Evolutionary conservation across 2,329 filamentous ascomycete species (phyloP), one percentile per base, ranked within the genome.

Genomic region (Exserohilum rostratum): DNA sequence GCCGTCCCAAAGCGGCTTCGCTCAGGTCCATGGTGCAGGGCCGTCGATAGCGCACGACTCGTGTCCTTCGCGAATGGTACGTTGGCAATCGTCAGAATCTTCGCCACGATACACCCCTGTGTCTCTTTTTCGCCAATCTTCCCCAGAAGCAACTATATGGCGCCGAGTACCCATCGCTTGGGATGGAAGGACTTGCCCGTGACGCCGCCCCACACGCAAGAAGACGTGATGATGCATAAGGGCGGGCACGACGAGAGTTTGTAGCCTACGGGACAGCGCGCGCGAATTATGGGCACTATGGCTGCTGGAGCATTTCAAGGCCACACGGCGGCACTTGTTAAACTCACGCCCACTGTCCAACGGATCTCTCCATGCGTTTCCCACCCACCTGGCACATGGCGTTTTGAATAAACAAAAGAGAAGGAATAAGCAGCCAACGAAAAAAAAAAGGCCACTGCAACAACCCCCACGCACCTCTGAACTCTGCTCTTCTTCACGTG

Each of bases 1-100:
- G 30, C 20, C 35, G 45, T 37, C 55, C 57, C 42, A 50, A 57
- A 53, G 52, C 47, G 45, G 35, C 31, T 30, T 54, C 42, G 49
- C 43, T 60, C 15, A 42, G 38, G 31, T 42, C 37, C 39, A 42
- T 35, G 31, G 40, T 30, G 38, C 31, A 22, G 35, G 18, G 20
- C 27, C 27, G 22, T 31, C 18, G 30, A 37, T 29, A 42, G 50
- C 17, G 20, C 22, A 37, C 52, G 47, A 58, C 46, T 58, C 46
- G 50, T 30, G 35, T 44, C n/a, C 30, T 15, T 37, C 45, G 44
- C 55, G 39, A 38, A 52, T 46, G 44, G 30, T 12, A 30, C 34
- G 34, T 42, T 39, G 27, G 29, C 13, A 46, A n/a, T 35, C 17
- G 48, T 47, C 22, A 25, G 22, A 25, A 25, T 25, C 22, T 7